Evolutionary conservation across 306 rosid genomes (phyloP).

Genomic region (Pyrus pyrifolia): DNA sequence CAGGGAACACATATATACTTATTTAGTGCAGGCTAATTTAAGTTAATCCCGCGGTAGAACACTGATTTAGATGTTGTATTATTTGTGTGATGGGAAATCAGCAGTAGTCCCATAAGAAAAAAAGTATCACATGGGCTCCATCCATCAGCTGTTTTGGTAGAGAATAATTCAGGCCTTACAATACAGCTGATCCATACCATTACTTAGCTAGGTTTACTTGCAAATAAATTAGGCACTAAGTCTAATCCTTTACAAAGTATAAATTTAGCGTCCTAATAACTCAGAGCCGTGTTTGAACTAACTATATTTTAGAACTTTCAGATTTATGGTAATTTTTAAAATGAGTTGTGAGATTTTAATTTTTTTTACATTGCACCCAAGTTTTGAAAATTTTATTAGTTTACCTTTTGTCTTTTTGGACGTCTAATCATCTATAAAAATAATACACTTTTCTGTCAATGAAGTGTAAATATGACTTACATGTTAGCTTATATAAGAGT

Average conservation of each 20-base stretch:
- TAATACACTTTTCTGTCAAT: too few relatives aligned
- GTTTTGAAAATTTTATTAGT: too few relatives aligned
- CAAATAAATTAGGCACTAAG: background rate
- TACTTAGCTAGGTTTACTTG: background rate
- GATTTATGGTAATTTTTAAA: too few relatives aligned
- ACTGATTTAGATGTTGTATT: background rate
- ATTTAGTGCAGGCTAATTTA: background rate
- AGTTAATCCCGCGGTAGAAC: background rate
- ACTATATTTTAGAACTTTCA: too few relatives aligned
- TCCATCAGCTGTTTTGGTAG: background rate
- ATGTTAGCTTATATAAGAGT: too few relatives aligned
- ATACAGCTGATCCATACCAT: background rate
- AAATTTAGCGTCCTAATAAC: background rate
- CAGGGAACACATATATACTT: background rate
- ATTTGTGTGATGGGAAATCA: background rate
- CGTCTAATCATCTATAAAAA: too few relatives aligned
- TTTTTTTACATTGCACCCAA: too few relatives aligned
- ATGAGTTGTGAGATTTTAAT: too few relatives aligned
- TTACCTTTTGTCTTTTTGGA: too few relatives aligned
- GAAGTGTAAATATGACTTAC: background rate
- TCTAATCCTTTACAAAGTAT: background rate
- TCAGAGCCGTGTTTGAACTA: background rate
- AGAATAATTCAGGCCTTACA: slow-evolving; percentile 1
- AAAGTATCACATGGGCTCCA: background rate
- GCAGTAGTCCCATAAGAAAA: background rate